Conservation (phyloP, 2,329 filamentous ascomycete species). For the Zymoseptoria ardabiliae region DNA sequence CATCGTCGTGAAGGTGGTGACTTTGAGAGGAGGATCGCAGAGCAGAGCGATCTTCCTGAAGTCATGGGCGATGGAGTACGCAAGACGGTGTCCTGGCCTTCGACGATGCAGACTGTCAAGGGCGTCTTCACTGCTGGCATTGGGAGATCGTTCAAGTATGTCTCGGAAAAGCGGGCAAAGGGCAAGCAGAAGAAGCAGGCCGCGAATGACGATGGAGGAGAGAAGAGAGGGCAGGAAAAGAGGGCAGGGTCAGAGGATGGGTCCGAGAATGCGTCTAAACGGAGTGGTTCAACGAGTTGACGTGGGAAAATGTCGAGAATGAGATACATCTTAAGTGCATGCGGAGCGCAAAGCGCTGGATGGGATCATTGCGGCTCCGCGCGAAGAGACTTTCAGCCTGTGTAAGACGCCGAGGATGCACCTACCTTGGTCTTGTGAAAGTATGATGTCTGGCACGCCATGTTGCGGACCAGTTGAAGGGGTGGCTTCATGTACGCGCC, state of each 20-base stretch:
- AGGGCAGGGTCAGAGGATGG: not conserved
- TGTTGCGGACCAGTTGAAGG: not conserved
- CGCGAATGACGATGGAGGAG: slow-evolving; percentile 66
- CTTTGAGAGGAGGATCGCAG: slow-evolving; percentile 82
- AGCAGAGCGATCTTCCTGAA: slow-evolving; percentile 59
- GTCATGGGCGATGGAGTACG: slow-evolving; percentile 71
- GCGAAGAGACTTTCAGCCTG: not conserved
- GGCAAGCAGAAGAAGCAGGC: slow-evolving; percentile 25
- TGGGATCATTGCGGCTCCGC: not conserved
- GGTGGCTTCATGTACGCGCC: not conserved
- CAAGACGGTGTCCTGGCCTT: slow-evolving; percentile 87
- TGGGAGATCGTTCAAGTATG: slow-evolving; percentile 62
- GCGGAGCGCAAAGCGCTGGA: not conserved
- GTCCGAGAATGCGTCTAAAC: not conserved
- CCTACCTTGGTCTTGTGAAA: not conserved
- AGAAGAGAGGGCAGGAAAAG: slow-evolving; percentile 23
- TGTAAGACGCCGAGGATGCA: not conserved
- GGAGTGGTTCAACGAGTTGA: not conserved
- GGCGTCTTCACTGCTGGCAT: slow-evolving; percentile 72
- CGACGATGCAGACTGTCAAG: slow-evolving; percentile 80
- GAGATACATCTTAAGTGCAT: not conserved
- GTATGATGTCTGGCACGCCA: not conserved
- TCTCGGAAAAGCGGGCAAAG: slow-evolving; percentile 64
- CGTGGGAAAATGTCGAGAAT: too few species aligned
- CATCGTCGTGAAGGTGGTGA: slow-evolving; percentile 68